These are phyloP conservation scores for Apiotrichum veenhuisii DNA, from an alignment of 1,284 basidiomycete species.

Conservation along the genomic window DNA sequence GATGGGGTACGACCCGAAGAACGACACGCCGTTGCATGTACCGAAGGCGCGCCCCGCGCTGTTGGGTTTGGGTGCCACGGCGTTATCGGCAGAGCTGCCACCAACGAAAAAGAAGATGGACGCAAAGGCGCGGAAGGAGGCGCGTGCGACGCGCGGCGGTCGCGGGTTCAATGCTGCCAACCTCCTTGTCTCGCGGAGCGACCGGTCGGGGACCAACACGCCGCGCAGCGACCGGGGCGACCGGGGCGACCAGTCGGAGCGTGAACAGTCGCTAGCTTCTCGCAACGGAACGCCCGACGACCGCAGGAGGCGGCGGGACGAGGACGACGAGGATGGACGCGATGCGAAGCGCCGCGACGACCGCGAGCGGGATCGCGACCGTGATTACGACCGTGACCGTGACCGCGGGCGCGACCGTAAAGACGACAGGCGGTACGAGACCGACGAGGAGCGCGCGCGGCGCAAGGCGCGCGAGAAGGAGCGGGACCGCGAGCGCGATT, in stretches of 20 bases:
- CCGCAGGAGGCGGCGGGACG: conserved; percentile 20
- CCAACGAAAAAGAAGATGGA: conserved; percentile 26
- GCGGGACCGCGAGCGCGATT: conserved; percentile 19
- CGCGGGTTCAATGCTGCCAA: conserved; percentile 43
- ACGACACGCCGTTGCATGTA: conserved; percentile 71
- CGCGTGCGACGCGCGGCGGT: conserved; percentile 32
- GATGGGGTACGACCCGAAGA: conserved; percentile 77
- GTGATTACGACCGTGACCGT: conserved; percentile 18
- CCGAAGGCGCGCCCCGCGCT: conserved; percentile 75
- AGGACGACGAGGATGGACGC: conserved; percentile 20
- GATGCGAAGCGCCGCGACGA: conserved; percentile 19
- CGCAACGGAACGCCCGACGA: neutral
- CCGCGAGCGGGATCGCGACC: conserved; percentile 10
- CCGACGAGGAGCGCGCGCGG: conserved; percentile 32
- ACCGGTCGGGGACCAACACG: conserved; percentile 8
- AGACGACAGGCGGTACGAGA: conserved; percentile 23
- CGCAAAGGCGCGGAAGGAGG: conserved; percentile 26
- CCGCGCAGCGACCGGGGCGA: conserved; percentile 7
- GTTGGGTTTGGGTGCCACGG: conserved; percentile 87
- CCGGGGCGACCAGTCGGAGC: neutral
- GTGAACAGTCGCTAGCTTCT: too few relatives aligned
- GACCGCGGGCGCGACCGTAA: conserved; percentile 3
- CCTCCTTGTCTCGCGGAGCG: conserved; percentile 30
- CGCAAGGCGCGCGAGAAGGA: conserved; percentile 26
- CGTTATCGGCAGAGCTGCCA: conserved; percentile 31